Percentiles rank a stretch among this genome's conserved stretches.
These are phyloP conservation scores for Mycena rosella DNA, from an alignment of 768 basidiomycete species.

Conservation along the genomic window DNA sequence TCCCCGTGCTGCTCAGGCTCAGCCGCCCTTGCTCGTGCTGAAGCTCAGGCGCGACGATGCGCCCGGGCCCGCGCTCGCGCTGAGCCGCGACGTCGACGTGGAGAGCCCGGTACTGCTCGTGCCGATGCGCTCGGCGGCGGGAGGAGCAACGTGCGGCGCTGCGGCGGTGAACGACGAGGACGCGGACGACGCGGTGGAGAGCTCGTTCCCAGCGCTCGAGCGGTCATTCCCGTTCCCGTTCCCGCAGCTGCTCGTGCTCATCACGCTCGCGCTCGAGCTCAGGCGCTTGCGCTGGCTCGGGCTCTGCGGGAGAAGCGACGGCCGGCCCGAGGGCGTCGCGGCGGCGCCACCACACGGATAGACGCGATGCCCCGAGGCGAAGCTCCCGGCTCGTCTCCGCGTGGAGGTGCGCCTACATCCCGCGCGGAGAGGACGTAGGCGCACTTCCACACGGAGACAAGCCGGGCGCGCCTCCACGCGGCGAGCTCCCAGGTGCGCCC, in stretches of 20 bases:
- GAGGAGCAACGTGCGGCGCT: constrained; percentile 33
- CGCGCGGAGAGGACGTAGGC: constrained; percentile 1
- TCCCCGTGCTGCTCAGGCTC: constrained; percentile 40
- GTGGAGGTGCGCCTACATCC: constrained; percentile 5
- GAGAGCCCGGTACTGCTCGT: constrained; percentile 21
- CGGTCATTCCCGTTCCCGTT: constrained; percentile 33
- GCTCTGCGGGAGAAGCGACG: constrained; percentile 31
- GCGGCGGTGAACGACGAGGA: no score
- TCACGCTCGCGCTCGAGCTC: constrained; percentile 32
- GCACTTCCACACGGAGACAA: constrained; percentile 9
- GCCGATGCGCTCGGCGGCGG: constrained; percentile 30
- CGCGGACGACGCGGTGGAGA: constrained; percentile 30
- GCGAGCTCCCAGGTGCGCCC: constrained; percentile 3
- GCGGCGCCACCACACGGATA: constrained; percentile 25
- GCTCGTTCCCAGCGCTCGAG: constrained; percentile 21
- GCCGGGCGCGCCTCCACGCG: constrained; percentile 11
- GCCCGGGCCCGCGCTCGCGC: constrained; percentile 11
- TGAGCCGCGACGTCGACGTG: constrained; percentile 17
- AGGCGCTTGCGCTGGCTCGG: constrained; percentile 34
- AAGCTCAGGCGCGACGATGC: constrained; percentile 10
- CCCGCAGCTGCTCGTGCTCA: constrained; percentile 13
- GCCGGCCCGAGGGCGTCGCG: constrained; percentile 26
- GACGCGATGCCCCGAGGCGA: constrained; percentile 11
- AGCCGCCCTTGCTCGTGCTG: constrained; percentile 30
- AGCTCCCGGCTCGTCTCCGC: constrained; percentile 1